Evolutionary conservation across 345 rosid species (phyloP), one percentile per base, ranked within the genome.

Genomic region (Odontarrhena argentea): DNA sequence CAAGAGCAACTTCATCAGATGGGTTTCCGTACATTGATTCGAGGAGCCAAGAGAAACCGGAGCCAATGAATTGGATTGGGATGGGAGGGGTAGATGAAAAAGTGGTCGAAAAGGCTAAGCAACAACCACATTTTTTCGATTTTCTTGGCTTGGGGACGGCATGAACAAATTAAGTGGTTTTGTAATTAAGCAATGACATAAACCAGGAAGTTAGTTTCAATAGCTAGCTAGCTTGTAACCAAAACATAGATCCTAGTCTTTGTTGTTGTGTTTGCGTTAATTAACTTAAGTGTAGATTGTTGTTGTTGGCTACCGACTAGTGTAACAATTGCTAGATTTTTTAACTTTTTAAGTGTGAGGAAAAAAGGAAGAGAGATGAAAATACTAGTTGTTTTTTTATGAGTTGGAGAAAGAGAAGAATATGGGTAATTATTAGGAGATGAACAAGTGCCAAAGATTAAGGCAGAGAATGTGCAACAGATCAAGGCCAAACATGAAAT

Each of bases 401-500:
- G 59, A 35, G 40, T 24, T 60, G 13, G 54, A 52, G 55, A 44
- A 62, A 63, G 56, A 63, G 44, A 70, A 7, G 49, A 46, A 63
- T 59, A 14, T n/a, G n/a, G n/a, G n/a, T n/a, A n/a, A n/a, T n/a
- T n/a, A n/a, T n/a, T n/a, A n/a, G n/a, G n/a, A 71, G 65, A 56
- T 2, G 59, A 55, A 12, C 63, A 53, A 67, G 2, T 66, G 76
- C 77, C 70, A 63, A 67, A 70, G 68, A 72, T 60, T 66, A 63
- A 69, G 83, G 85, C 83, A 79, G 57, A 52, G 77, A 67, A 62
- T 68, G 69, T 72, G 85, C 77, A 75, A 77, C 74, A 74, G 78
- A 78, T n/a, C n/a, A 78, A 56, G 43, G 56, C 47, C 65, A 44
- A 57, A 40, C 76, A 59, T 30, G 68, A 74, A 61, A 68, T 70